phyloP scores from a whole-genome alignment of 225 moss, liverwort and hornwort species.

The Marchantia polymorpha region DNA sequence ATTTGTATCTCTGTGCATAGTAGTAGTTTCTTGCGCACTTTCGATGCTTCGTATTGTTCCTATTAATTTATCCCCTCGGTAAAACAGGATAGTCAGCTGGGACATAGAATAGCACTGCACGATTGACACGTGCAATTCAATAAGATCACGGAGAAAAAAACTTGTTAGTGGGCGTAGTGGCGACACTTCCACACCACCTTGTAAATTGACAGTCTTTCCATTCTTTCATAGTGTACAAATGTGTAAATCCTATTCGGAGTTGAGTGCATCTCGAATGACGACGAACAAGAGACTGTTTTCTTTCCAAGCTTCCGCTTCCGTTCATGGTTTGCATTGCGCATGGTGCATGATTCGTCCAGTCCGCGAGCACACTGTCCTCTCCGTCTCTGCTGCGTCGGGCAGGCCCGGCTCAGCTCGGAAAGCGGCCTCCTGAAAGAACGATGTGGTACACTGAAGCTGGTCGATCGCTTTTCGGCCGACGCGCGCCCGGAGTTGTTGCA shows the following conservation, averaged over 20 bases:
- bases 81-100: constrained; percentile 28
- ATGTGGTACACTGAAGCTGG: too few species aligned
- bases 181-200: constrained; percentile 35
- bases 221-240: constrained; percentile 39
- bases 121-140: constrained; percentile 28
- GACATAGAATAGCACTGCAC: constrained; percentile 36
- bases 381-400: too few species aligned
- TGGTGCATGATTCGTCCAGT: too few species aligned
- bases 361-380: too few species aligned
- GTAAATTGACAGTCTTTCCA: constrained; percentile 31
- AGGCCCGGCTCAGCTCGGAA: too few species aligned
- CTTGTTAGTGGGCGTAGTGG: constrained; percentile 22
- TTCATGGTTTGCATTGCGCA: too few species aligned
- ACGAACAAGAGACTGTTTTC: background rate
- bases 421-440: too few species aligned
- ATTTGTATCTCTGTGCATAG: constrained; percentile 31
- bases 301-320: background rate
- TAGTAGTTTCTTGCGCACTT: constrained; percentile 19
- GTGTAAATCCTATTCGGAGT: constrained; percentile 20
- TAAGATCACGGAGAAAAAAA: constrained; percentile 29
- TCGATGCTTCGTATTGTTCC: constrained; percentile 22
- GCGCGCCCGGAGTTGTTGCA: too few species aligned
- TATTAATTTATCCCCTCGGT: constrained; percentile 42
- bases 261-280: constrained; percentile 8
- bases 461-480: too few species aligned